Percentiles rank a stretch among this genome's conserved stretches.
phyloP scores from a whole-genome alignment of 257 asterid genomes.

The Solanum clarkiae region DNA sequence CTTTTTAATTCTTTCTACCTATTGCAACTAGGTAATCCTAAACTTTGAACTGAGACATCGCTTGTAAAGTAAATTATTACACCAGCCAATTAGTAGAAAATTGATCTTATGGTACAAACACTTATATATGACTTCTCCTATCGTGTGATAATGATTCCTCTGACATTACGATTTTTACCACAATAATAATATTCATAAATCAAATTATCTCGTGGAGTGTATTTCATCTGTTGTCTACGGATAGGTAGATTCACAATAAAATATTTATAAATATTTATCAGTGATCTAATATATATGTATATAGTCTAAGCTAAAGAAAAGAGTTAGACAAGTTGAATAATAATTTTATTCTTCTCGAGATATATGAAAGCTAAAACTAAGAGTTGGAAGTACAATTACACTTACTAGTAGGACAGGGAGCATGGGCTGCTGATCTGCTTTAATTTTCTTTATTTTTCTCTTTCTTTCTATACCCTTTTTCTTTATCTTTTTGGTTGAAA shows the following conservation, averaged over 20 bases:
- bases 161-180: not conserved
- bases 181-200: not conserved
- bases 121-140: not conserved
- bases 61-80: not conserved
- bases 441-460: not conserved
- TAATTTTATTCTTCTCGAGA: not conserved
- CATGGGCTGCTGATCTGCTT: conserved; percentile 36
- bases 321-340: not conserved
- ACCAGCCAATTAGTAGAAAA: not conserved
- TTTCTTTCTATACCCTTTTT: conserved; percentile 14
- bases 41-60: not conserved
- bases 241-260: not conserved
- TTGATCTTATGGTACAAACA: not conserved
- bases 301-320: not conserved
- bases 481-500: conserved; percentile 42
- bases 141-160: not conserved
- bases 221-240: not conserved
- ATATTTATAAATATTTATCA: not conserved
- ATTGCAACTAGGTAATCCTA: not conserved
- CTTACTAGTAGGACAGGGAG: conserved; percentile 20
- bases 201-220: not conserved
- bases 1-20: not conserved
- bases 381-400: conserved; percentile 17
- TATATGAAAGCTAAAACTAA: not conserved
- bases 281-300: no score